These are phyloP conservation scores for Fusarium agapanthi DNA, from an alignment of 2,329 filamentous ascomycete species.

Conservation along the genomic window DNA sequence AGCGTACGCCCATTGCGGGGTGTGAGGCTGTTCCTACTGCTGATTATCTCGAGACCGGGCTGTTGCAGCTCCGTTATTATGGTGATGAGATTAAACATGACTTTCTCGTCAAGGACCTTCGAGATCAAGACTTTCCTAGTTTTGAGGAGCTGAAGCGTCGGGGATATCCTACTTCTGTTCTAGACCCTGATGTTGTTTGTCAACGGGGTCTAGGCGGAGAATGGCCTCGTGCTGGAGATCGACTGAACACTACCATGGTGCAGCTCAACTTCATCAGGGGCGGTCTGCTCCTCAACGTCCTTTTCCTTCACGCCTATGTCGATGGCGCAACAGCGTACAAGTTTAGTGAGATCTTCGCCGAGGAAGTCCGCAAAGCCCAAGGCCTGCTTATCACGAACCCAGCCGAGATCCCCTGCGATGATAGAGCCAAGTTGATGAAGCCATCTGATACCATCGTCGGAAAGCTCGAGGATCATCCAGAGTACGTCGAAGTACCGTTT, in stretches of 20 bases:
- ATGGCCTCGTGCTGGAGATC: slow-evolving; percentile 7
- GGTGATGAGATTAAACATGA: slow-evolving; percentile 15
- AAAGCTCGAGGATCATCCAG: neutral
- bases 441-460: neutral
- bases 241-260: slow-evolving; percentile 6
- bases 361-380: slow-evolving; percentile 4
- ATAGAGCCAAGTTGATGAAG: neutral
- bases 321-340: slow-evolving; percentile 5
- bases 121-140: neutral
- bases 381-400: neutral
- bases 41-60: neutral
- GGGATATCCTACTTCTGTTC: neutral
- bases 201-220: slow-evolving; percentile 9
- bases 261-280: slow-evolving; percentile 10
- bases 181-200: slow-evolving; percentile 8
- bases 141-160: slow-evolving; percentile 4
- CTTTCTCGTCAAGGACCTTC: slow-evolving; percentile 13
- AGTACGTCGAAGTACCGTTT: slow-evolving; percentile 8
- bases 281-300: neutral
- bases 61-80: slow-evolving; percentile 6
- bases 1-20: slow-evolving; percentile 1
- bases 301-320: neutral
- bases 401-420: neutral
- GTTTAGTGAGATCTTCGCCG: slow-evolving; percentile 7
- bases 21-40: slow-evolving; percentile 2